Percentiles rank a stretch among this genome's conserved stretches.
These are phyloP conservation scores for Hyphopichia fennica DNA, from an alignment of 1,139 yeast species.

Conservation along the genomic window DNA sequence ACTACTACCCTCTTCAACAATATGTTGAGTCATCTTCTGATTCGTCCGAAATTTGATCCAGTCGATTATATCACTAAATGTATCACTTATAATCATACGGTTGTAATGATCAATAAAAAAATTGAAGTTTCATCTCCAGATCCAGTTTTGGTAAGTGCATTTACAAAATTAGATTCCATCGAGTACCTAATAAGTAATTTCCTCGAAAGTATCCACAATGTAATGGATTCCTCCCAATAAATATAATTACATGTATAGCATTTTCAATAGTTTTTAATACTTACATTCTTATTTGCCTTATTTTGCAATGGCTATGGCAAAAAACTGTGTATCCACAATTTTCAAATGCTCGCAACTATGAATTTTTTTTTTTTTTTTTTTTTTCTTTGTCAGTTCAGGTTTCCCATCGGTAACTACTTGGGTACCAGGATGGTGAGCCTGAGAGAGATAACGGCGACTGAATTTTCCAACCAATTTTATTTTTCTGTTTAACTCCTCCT, in stretches of 20 bases:
- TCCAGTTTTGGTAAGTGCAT: conserved; percentile 45
- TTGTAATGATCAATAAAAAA: conserved; percentile 45
- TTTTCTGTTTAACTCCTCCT: too few relatives aligned
- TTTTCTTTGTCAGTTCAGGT: neutral
- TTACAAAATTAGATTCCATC: conserved; percentile 44
- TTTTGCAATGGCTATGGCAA: too few relatives aligned
- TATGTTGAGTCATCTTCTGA: conserved; percentile 29
- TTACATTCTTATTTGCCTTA: too few relatives aligned
- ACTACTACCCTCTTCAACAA: conserved; percentile 18
- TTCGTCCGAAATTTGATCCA: conserved; percentile 35
- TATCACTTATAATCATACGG: conserved; percentile 39
- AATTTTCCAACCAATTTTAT: neutral
- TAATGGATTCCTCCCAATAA: conserved; percentile 1
- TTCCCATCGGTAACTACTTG: neutral
- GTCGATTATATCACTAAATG: conserved; percentile 47
- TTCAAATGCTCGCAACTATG: neutral
- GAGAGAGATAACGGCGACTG: neutral
- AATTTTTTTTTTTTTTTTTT: neutral
- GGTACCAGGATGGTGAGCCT: neutral
- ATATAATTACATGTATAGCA: too few relatives aligned
- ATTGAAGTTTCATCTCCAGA: conserved; percentile 47
- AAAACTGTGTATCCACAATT: neutral
- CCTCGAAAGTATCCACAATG: conserved; percentile 13
- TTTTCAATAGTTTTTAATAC: too few relatives aligned
- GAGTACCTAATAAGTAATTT: conserved; percentile 38